Conservation (phyloP, 1,284 basidiomycete species). For the Volvariella volvacea region DNA sequence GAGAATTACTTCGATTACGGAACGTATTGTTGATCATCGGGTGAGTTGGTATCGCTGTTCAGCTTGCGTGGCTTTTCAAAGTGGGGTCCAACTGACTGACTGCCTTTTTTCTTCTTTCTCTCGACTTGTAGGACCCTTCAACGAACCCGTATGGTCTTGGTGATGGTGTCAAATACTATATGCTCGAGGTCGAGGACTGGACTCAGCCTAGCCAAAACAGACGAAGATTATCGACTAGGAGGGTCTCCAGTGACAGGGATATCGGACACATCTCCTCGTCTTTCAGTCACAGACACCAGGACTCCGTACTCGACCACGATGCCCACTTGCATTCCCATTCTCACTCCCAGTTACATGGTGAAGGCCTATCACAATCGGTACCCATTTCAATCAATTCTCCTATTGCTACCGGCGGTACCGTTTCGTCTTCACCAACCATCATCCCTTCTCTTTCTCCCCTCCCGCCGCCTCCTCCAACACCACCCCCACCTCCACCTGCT, state of each 20-base stretch:
- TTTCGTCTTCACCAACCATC: too few relatives aligned
- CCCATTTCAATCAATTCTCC: too few relatives aligned
- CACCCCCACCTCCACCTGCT: slow-evolving; percentile 14
- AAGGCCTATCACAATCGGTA: too few relatives aligned
- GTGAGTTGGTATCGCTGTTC: slow-evolving; percentile 45
- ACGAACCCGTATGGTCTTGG: slow-evolving; percentile 79
- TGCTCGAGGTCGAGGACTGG: slow-evolving; percentile 92
- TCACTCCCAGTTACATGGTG: too few relatives aligned
- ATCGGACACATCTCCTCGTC: slow-evolving; percentile 1
- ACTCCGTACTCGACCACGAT: too few relatives aligned
- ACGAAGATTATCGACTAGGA: slow-evolving; percentile 47
- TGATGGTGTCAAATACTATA: slow-evolving; percentile 88
- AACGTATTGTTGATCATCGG: slow-evolving; percentile 76
- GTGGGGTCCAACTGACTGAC: too few relatives aligned
- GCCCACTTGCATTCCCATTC: too few relatives aligned
- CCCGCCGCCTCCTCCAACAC: slow-evolving; percentile 7
- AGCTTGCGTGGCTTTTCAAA: not conserved
- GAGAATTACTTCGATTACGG: slow-evolving; percentile 82
- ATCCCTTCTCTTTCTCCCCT: too few relatives aligned
- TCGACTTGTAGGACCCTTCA: slow-evolving; percentile 47
- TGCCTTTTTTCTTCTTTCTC: not conserved
- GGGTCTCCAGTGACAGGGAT: slow-evolving; percentile 36
- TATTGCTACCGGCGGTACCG: too few relatives aligned
- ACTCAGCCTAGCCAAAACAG: slow-evolving; percentile 66
- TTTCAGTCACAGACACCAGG: slow-evolving; percentile 3